Evolutionary conservation across 1,284 basidiomycete genomes (phyloP).

Genomic region (Moesziomyces globuligerus): DNA sequence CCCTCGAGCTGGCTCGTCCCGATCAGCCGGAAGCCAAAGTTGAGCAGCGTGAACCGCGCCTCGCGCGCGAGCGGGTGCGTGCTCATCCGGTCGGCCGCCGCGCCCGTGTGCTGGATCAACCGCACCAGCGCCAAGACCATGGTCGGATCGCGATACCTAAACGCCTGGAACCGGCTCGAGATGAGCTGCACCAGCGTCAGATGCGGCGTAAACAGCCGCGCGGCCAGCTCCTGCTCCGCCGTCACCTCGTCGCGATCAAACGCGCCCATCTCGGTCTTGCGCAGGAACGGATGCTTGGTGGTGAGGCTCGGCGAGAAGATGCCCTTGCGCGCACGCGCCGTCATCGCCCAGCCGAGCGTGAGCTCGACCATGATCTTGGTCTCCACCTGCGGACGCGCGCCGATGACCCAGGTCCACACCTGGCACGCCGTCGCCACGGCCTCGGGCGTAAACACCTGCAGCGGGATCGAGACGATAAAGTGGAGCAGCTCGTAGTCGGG

Average conservation of each 20-base stretch:
- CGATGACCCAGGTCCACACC: constrained; percentile 96
- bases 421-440: constrained; percentile 88
- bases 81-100: constrained; percentile 70
- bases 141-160: constrained; percentile 84
- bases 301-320: constrained; percentile 69
- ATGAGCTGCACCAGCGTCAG: constrained; percentile 85
- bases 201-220: constrained; percentile 78
- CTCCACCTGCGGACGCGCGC: constrained; percentile 81
- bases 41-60: constrained; percentile 84
- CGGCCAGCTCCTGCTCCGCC: constrained; percentile 76
- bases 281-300: constrained; percentile 84
- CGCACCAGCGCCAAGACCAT: constrained; percentile 87
- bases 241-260: constrained; percentile 88
- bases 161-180: constrained; percentile 91
- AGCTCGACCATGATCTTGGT: constrained; percentile 85
- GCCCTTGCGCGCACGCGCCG: constrained; percentile 76
- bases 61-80: constrained; percentile 92
- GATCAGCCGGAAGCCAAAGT: constrained; percentile 92
- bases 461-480: constrained; percentile 86
- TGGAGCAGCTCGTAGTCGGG: constrained; percentile 87
- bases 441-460: constrained; percentile 86
- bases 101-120: constrained; percentile 75
- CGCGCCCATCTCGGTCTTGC: constrained; percentile 87
- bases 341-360: constrained; percentile 84
- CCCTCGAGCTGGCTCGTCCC: constrained; percentile 87